Evolutionary conservation across 495 filamentous ascomycete species (phyloP), one percentile per base, ranked within the genome.

Genomic region (Clavariopsis aquatica): DNA sequence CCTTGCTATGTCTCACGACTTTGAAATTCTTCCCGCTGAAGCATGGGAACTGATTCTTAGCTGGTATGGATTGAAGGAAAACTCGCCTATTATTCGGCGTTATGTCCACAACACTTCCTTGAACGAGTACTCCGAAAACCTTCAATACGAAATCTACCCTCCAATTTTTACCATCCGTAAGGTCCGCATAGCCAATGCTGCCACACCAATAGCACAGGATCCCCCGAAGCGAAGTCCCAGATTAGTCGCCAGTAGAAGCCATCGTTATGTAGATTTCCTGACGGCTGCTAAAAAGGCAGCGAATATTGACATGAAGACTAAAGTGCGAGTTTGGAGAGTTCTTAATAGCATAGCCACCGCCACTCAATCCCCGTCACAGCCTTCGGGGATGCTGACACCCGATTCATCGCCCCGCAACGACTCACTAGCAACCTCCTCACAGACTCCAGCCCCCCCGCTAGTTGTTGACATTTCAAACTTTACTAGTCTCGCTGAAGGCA

Each of bases 91-190:
- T 24, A 91, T 98, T 70, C 80, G 84, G 38, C 85, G 94, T 28
- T 86, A 83, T 62, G 91, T 87, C 19, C 88, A 92, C 76, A 89
- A 96, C 73, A 91, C 80, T 43, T 80, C 82, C 1, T 77, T 83
- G 43, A 80, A 82, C 17, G 77, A 75, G 1, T 76, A 77, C 8
- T 41, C 24, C 12, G 27, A 73, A n/a, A 92, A 96, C 57, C 73
- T 96, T 9, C 82, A 89, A 70, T 93, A 89, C 68, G 94, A 98
- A 73, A 79, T 89, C 31, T 83, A 92, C 69, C 95, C 93, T 20
- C 92, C 90, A 1, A 82, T 96, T 22, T 90, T 96, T 76, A 92
- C 88, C 0, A 83, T 98, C 46, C 84, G 95, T 67, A 92, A 92
- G 65, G 78, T 98, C 10, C 82, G 84, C 67, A 82, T 83, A 59